Evolutionary conservation across 805 yeast species (phyloP).

Genomic region (Metschnikowia bowlesiae): DNA sequence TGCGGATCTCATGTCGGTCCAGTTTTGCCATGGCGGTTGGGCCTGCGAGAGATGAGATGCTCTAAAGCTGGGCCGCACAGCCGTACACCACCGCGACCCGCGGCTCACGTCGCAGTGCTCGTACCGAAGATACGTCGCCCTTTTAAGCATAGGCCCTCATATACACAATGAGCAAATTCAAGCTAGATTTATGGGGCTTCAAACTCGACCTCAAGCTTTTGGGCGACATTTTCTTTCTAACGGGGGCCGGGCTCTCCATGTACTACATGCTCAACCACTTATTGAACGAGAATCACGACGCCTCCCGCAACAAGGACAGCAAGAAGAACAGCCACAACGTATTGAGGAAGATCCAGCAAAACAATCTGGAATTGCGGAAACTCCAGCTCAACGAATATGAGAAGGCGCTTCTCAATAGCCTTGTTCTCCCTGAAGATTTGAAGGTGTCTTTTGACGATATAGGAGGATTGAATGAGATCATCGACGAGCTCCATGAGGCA

Average conservation of each 20-base stretch:
- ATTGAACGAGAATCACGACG: slow-evolving; percentile 32
- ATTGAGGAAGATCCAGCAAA: slow-evolving; percentile 31
- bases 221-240: slow-evolving; percentile 38
- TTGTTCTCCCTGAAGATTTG: slow-evolving; percentile 82
- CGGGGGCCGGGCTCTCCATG: slow-evolving; percentile 65
- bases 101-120: not conserved
- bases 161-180: slow-evolving; percentile 27
- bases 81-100: slow-evolving; percentile 2
- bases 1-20: slow-evolving; percentile 44
- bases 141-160: not conserved
- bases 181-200: slow-evolving; percentile 35
- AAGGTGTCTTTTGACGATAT: slow-evolving; percentile 72
- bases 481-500: slow-evolving; percentile 82
- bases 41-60: slow-evolving; percentile 5
- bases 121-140: no score
- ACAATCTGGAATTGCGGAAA: slow-evolving; percentile 54
- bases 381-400: slow-evolving; percentile 70
- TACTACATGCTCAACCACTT: slow-evolving; percentile 54
- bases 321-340: slow-evolving; percentile 54
- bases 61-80: not conserved
- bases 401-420: slow-evolving; percentile 65
- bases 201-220: slow-evolving; percentile 37
- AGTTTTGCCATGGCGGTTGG: slow-evolving; percentile 8
- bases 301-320: slow-evolving; percentile 45
- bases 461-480: slow-evolving; percentile 81